phyloP scores from a whole-genome alignment of 352 stramenopile genomes.

The Globisporangium cederbergense region DNA sequence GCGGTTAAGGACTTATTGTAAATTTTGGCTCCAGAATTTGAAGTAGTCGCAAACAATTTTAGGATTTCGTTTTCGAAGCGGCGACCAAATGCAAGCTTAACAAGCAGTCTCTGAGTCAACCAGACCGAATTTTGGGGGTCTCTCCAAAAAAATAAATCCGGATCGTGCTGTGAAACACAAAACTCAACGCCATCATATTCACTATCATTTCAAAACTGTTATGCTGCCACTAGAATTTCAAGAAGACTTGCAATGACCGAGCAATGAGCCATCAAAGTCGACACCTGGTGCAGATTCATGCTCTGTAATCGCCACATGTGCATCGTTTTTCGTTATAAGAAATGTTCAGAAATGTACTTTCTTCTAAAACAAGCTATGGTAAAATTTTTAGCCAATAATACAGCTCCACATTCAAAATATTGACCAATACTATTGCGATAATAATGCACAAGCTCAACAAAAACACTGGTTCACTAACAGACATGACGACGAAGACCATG shows the following conservation, averaged over 20 bases:
- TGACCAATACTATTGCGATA: too few species aligned
- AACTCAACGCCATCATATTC: constrained; percentile 1
- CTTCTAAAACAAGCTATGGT: too few species aligned
- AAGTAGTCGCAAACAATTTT: not conserved
- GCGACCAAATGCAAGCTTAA: not conserved
- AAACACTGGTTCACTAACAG: too few species aligned
- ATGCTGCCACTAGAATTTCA: constrained; percentile 1
- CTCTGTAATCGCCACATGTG: constrained; percentile 2
- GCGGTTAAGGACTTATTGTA: constrained; percentile 2
- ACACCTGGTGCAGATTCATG: not conserved
- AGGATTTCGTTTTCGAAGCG: not conserved
- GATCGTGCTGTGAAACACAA: constrained; percentile 1
- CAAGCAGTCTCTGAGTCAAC: not conserved
- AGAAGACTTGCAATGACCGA: too few species aligned
- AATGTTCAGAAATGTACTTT: not conserved
- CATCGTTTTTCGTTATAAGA: not conserved
- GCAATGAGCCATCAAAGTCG: not conserved
- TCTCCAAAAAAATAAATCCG: constrained; percentile 4
- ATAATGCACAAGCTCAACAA: too few species aligned
- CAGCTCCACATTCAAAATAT: too few species aligned
- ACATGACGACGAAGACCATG: too few species aligned
- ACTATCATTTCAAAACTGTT: constrained; percentile 1
- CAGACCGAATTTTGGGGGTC: not conserved
- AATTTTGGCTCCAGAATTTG: not conserved
- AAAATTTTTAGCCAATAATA: too few species aligned